Conservation (phyloP, 139 green algal genomes). For the Coelastrella sp. region DNA sequence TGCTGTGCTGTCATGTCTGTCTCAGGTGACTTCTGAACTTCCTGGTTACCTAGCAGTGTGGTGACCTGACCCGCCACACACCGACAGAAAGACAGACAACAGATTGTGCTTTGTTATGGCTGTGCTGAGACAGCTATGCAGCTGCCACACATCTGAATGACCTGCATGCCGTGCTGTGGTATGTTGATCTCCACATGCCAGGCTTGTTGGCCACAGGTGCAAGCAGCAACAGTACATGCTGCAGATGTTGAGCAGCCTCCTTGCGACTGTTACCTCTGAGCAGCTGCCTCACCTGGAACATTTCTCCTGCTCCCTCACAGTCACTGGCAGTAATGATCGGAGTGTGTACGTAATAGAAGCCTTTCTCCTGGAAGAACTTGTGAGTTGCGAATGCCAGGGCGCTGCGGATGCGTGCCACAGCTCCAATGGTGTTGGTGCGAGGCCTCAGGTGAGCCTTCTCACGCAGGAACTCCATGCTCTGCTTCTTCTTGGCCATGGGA, state of each 20-base stretch:
- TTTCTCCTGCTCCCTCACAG: slow-evolving; percentile 98
- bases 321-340: slow-evolving; percentile 96
- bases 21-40: slow-evolving; percentile 29
- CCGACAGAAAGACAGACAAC: not conserved
- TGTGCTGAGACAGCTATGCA: not conserved
- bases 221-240: not conserved
- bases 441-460: slow-evolving; percentile 93
- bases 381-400: slow-evolving; percentile 96
- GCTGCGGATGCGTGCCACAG: slow-evolving; percentile 96
- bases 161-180: no score
- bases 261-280: not conserved
- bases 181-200: no score
- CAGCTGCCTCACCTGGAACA: slow-evolving; percentile 92
- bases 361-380: slow-evolving; percentile 93
- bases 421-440: slow-evolving; percentile 97
- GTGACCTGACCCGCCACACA: slow-evolving; percentile 67
- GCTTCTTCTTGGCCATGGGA: slow-evolving; percentile 97
- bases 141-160: no score
- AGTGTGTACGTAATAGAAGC: slow-evolving; percentile 98
- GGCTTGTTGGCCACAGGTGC: not conserved
- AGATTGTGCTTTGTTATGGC: not conserved
- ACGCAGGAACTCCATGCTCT: slow-evolving; percentile 94
- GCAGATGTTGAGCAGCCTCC: not conserved
- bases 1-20: slow-evolving; percentile 55
- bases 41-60: slow-evolving; percentile 70